Base-by-base conservation (phyloP, 2,329 filamentous ascomycete species). In the Sclerotinia nivalis region DNA sequence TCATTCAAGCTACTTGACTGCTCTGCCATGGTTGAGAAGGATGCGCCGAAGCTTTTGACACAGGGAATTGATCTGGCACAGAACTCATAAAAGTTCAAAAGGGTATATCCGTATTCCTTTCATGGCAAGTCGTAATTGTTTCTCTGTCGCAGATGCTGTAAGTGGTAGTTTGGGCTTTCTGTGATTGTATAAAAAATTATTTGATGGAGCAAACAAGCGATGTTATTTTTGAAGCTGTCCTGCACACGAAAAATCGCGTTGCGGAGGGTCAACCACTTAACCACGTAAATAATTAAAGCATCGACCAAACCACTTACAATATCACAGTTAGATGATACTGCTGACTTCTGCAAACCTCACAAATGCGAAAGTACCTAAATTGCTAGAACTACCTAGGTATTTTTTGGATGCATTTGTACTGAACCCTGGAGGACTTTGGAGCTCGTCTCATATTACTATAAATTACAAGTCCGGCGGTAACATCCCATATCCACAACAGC, bases 1-100 rank as follows among this genome's bases (percentile, higher is more conserved):
- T 89, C 88, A 78, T 90, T 90, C 78, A 96, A 85, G 78, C 87
- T 88, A 79, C 89, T 68, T 15, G 40, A 89, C 79, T 88, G 83
- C 78, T 91, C 89, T 80, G 90, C 88, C 93, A 96, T 95, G 64
- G 70, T 71, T 71, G 62, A 69, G 50, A 56, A 72, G 65, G 69
- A 75, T 77, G 75, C 73, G 74, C 74, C 72, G 70, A 70, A 56
- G 45, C 71, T 70, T 69, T 50, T 31, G 22, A 52, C 25, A 40
- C 43, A 65, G 49, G 25, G 58, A 64, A 55, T 64, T n/a, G 37
- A 64, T 31, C 15, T 43, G 59, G 49, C 28, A 61, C 40, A 28
- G 56, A 69, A 65, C 59, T 65, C 52, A 69, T 45, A 25, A 31
- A 64, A 69, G 31, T 56, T 65, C 6, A 47, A 52, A 54, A 20